Percentiles rank a stretch among this genome's conserved stretches.
phyloP scores from a whole-genome alignment of 1,284 basidiomycete genomes.

The Tylopilus sp. region DNA sequence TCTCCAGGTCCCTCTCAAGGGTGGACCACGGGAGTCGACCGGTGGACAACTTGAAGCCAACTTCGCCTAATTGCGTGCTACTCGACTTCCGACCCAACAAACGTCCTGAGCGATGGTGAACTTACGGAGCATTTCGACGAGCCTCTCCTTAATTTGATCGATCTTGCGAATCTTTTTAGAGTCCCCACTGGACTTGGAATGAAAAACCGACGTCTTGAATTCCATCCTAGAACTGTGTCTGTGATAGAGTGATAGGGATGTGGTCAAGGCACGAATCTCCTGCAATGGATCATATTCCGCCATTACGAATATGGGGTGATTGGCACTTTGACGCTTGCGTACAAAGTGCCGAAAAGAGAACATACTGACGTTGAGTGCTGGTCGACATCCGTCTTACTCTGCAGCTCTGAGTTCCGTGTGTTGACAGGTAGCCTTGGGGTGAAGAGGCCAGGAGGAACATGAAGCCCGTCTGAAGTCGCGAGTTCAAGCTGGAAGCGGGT shows the following conservation, averaged over 20 bases:
- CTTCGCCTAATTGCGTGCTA: too few relatives aligned
- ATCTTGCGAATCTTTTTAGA: not conserved
- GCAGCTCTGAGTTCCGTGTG: not conserved
- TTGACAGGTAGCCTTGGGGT: not conserved
- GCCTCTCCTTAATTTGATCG: slow-evolving; percentile 4
- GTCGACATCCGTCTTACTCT: too few relatives aligned
- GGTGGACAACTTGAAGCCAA: too few relatives aligned
- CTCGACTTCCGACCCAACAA: too few relatives aligned
- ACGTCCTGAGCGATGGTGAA: too few relatives aligned
- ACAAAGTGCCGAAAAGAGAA: not conserved
- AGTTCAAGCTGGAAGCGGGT: not conserved
- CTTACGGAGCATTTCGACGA: slow-evolving; percentile 19
- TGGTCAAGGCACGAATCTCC: too few relatives aligned
- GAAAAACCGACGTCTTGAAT: not conserved
- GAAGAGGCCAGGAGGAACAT: not conserved
- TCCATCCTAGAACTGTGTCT: not conserved
- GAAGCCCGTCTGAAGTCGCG: not conserved
- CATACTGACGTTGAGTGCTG: not conserved
- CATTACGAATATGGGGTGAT: too few relatives aligned
- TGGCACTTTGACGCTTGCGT: too few relatives aligned
- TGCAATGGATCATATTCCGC: too few relatives aligned
- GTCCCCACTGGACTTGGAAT: not conserved
- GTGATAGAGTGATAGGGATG: not conserved
- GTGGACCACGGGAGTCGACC: too few relatives aligned
- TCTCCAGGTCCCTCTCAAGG: too few relatives aligned